Percentiles rank a stretch among this genome's conserved stretches.
These are phyloP conservation scores for Leptodermis oblonga DNA, from an alignment of 257 asterid species.

Conservation along the genomic window DNA sequence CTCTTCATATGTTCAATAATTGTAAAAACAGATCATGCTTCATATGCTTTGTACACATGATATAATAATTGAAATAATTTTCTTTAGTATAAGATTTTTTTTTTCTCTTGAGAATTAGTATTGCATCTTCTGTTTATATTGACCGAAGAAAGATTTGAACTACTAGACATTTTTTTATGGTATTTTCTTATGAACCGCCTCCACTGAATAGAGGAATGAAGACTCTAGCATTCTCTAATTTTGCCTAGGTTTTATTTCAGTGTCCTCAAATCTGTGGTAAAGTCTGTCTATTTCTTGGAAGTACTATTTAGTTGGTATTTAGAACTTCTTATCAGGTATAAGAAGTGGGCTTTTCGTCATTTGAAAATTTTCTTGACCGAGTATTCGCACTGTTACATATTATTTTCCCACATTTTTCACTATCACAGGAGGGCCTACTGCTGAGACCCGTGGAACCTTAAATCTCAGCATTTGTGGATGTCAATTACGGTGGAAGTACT, in stretches of 20 bases:
- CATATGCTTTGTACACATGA: neutral
- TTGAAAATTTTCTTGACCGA: neutral
- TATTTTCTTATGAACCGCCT: too few species aligned
- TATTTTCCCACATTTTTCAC: neutral
- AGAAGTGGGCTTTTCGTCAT: neutral
- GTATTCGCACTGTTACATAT: neutral
- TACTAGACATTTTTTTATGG: neutral
- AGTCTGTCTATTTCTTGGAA: conserved; percentile 1
- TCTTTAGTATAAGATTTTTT: neutral
- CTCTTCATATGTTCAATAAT: neutral
- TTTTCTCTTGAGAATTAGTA: neutral
- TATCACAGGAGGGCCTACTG: conserved; percentile 86
- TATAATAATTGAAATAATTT: too few species aligned
- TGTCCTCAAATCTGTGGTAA: neutral
- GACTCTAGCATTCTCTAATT: neutral
- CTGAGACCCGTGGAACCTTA: conserved; percentile 80
- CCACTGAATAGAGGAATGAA: neutral
- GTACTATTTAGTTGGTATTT: neutral
- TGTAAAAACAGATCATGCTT: neutral
- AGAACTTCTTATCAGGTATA: neutral
- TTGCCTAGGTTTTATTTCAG: neutral
- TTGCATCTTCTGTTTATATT: neutral
- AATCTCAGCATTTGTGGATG: conserved; percentile 79
- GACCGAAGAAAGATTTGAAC: neutral
- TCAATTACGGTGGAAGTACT: conserved; percentile 97